Evolutionary conservation across 306 rosid genomes (phyloP), one percentile per base, ranked within the genome.

Genomic region (Hippophae tibetana): DNA sequence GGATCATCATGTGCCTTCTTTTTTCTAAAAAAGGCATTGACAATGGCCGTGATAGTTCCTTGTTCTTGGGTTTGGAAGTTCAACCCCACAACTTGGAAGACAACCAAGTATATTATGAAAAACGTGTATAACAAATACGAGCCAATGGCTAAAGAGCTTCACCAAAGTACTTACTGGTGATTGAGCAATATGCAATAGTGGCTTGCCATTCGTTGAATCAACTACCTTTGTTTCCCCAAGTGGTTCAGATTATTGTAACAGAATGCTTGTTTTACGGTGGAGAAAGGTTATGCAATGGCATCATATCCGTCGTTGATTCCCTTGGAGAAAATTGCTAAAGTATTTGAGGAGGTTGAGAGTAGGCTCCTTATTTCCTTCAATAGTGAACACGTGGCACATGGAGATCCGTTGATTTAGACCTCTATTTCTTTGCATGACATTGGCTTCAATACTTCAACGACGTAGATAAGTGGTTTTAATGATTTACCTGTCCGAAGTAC

Each of bases 191-290:
- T 31, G 83, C 74, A 0, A 78, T 68, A 8, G 52, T 74, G 61
- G 78, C 69, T 47, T 77, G 83, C 81, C 69, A 69, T 13, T 14
- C 63, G 62, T 42, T 81, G 73, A 81, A 78, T 43, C 76, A 67
- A 51, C 74, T 81, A 11, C 83, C 79, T 3, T 43, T 81, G 13
- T 66, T 81, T 43, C 76, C 74, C 0, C 74, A 64, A 7, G 74
- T 69, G 63, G 74, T 73, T 52, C 80, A 74, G 57, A 66, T 71
- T 1, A 64, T 52, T 51, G 65, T 77, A 27, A 78, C 82, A 8
- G 52, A 54, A 56, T 1, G 76, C 78, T 10, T 23, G 56, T 18
- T 78, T 26, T 48, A 40, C 72, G 49, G 73, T 62, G 0, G 70
- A 74, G 54, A 64, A 65, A 9, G 69, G 80, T 3, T 62, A 18